These are phyloP conservation scores for Chlamydomonas sp. DNA, from an alignment of 139 green algal genomes.

Conservation along the genomic window DNA sequence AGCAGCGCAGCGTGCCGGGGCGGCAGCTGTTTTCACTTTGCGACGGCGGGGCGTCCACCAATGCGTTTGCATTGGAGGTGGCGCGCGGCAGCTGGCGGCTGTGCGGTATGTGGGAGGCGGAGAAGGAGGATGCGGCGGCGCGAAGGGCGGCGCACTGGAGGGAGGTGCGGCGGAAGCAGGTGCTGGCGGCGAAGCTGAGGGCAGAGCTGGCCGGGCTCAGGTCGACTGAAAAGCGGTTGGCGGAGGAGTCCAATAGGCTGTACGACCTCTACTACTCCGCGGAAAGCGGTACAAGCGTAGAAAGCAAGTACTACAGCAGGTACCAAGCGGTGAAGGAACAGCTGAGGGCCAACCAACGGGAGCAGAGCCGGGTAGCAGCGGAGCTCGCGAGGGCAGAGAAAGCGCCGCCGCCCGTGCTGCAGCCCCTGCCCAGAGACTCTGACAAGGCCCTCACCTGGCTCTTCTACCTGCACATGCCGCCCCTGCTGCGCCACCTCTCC, in stretches of 20 bases:
- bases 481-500: constrained; percentile 49
- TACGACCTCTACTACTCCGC: too few relatives aligned
- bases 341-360: too few relatives aligned
- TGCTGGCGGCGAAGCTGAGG: background rate
- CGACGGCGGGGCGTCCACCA: constrained; percentile 29
- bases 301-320: too few relatives aligned
- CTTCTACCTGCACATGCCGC: constrained; percentile 66
- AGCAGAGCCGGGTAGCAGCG: too few relatives aligned
- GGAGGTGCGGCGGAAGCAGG: constrained; percentile 55
- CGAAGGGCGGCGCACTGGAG: constrained; percentile 46
- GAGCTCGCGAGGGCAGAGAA: constrained; percentile 9
- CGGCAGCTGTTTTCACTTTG: constrained; percentile 29
- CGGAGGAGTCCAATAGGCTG: too few relatives aligned
- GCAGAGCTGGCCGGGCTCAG: background rate
- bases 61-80: constrained; percentile 45
- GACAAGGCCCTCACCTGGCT: constrained; percentile 42
- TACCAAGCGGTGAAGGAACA: too few relatives aligned
- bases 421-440: constrained; percentile 47
- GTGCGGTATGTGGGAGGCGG: constrained; percentile 8
- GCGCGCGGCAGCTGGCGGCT: constrained; percentile 4
- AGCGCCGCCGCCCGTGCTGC: constrained; percentile 48
- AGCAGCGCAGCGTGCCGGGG: background rate
- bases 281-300: too few relatives aligned
- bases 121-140: constrained; percentile 31
- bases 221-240: background rate